Evolutionary conservation across 345 rosid species (phyloP), one percentile per base, ranked within the genome.

Genomic region (Carallia pectinifolia): DNA sequence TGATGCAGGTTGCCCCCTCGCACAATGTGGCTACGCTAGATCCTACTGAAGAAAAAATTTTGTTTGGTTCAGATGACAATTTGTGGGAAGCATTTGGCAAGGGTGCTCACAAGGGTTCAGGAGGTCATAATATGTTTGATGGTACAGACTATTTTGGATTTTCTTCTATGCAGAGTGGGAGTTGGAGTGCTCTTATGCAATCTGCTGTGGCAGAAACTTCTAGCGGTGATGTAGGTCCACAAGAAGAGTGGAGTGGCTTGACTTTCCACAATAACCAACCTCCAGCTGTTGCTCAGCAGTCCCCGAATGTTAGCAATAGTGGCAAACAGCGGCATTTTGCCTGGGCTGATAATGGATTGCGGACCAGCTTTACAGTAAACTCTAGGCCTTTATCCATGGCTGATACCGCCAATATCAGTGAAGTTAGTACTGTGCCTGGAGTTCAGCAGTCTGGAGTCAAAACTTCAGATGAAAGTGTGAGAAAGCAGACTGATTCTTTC

Each of bases 101-200:
- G 75, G 76, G 83, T 74, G 53, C 74, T 59, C 82, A 74, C 68
- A 62, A 77, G 76, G 85, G 76, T 64, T 62, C 90, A 53, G 78
- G 84, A 70, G 84, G 89, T 58, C 80, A 76, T 62, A 78, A 72
- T 65, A 67, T 79, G 60, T 60, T 84, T 50, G 91, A 81, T 72
- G 72, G 67, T 69, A 44, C 85, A 9, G 96, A 87, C 64, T 27
- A 62, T 64, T 65, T 64, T 30, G 82, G 88, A 67, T 74, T 83
- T 74, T 84, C 97, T 71, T 91, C 96, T 36, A 29, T 90, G 75
- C 97, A 89, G 71, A 89, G 93, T 83, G 99, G 99, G 76, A 88
- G 96, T 72, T 95, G 98, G 99, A 92, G 99, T 85, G 98, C 99
- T 67, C 99, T 95, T 69, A 95, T 95, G 99, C 98, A 88, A 73